A percentile compares a stretch with the other conserved stretches of the same genome.
phyloP scores from a whole-genome alignment of 2,329 filamentous ascomycete species.

The Aschersonia sp. region DNA sequence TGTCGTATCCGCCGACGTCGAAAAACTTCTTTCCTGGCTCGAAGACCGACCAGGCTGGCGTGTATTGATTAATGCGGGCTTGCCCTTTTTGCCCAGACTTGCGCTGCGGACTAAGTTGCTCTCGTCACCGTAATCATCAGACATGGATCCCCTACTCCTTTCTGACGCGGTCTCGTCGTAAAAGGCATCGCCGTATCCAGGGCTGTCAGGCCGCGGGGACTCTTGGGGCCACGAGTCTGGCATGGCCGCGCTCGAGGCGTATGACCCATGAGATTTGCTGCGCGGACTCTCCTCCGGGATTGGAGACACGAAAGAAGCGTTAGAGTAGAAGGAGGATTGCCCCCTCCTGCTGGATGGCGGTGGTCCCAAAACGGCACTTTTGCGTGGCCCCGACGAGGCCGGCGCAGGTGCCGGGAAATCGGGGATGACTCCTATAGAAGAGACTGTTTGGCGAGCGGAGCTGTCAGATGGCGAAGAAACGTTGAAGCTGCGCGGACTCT shows the following conservation, averaged over 20 bases:
- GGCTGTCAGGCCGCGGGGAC: conserved; percentile 26
- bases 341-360: conserved; percentile 46
- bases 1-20: conserved; percentile 4
- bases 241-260: conserved; percentile 58
- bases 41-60: conserved; percentile 19
- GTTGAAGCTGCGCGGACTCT: conserved; percentile 17
- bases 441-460: conserved; percentile 34
- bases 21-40: conserved; percentile 5
- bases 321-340: conserved; percentile 50
- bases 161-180: conserved; percentile 35
- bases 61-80: conserved; percentile 38
- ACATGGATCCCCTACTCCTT: conserved; percentile 22
- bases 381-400: conserved; percentile 18
- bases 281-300: conserved; percentile 58
- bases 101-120: conserved; percentile 44
- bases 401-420: conserved; percentile 36
- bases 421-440: conserved; percentile 41
- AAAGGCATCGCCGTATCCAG: conserved; percentile 31
- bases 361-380: conserved; percentile 41
- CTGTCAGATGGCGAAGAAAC: conserved; percentile 31
- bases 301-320: conserved; percentile 53
- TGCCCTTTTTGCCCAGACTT: conserved; percentile 45
- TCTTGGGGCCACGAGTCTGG: conserved; percentile 49
- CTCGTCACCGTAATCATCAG: conserved; percentile 37
- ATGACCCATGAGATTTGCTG: conserved; percentile 45